Evolutionary conservation across 176 grass and related monocot species (phyloP), one percentile per base, ranked within the genome.

Genomic region (Carex cristatella): DNA sequence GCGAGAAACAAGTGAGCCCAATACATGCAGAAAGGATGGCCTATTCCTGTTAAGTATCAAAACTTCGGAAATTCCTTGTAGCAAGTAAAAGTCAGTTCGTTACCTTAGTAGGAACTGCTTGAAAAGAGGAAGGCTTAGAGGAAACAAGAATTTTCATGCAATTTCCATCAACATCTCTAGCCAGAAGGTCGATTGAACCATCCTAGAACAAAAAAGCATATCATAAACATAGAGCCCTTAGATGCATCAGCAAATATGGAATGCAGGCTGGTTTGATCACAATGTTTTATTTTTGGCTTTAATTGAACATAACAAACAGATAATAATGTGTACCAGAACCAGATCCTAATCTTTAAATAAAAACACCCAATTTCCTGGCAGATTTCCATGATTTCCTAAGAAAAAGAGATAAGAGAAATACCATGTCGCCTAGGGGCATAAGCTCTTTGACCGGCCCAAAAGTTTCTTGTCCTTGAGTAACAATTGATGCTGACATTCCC

Each of bases 101-200:
- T 94, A 95, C 95, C 95, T 98, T 98, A 70, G 95, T 98, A 84
- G 95, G 95, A 83, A 94, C 88, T 85, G 93, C 91, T 87, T 98
- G 95, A 86, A 93, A 98, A 73, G 81, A 89, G 65, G 89, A 98
- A 86, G 93, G 91, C 87, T 95, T 98, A 69, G 93, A 93, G 86
- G 88, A 95, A 89, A 95, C 86, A 88, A 93, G 91, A 87, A 98
- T 65, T 74, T 80, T 89, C 81, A 86, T 86, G 80, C 91, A 92
- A 86, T 89, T 92, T 63, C 91, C 89, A 85, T 93, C 88, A 83
- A 86, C 79, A 66, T 92, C 91, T 85, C 92, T 84, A 62, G 95
- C 93, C 86, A 83, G 90, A 92, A 98, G 89, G 79, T 98, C 91
- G 72, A 98, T 67, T 2, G 85, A 75, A 79, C 95, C 93, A 92